phyloP scores from a whole-genome alignment of 768 basidiomycete genomes.

The Lepiota venenata region DNA sequence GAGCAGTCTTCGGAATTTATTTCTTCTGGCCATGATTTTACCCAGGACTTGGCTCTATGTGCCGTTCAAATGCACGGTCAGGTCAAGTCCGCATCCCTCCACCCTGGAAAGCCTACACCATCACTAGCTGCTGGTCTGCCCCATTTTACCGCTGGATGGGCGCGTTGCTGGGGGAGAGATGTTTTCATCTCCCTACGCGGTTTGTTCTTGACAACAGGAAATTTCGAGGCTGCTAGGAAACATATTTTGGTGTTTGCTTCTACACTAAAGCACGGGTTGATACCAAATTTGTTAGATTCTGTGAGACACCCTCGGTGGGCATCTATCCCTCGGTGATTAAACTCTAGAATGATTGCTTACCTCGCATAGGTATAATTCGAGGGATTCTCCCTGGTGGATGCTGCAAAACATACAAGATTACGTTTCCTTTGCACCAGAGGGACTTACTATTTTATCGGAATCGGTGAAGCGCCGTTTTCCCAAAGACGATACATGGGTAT shows the following conservation, averaged over 20 bases:
- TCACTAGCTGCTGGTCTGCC: constrained; percentile 94
- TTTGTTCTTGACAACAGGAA: constrained; percentile 90
- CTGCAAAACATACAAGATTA: constrained; percentile 98
- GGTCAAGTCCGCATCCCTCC: constrained; percentile 88
- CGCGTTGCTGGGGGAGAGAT: constrained; percentile 94
- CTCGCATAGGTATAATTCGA: constrained; percentile 77
- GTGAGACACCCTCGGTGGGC: constrained; percentile 74
- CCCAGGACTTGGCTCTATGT: constrained; percentile 84
- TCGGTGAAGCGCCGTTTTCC: constrained; percentile 92
- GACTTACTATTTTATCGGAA: constrained; percentile 75
- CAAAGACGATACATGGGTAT: constrained; percentile 88
- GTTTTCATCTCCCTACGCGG: constrained; percentile 93
- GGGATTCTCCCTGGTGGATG: constrained; percentile 99
- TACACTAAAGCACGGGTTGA: constrained; percentile 91
- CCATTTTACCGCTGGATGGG: constrained; percentile 93
- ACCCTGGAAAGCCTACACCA: constrained; percentile 64
- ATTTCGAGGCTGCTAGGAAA: constrained; percentile 77
- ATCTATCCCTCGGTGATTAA: not conserved
- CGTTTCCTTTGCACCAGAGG: constrained; percentile 77
- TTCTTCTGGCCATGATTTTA: constrained; percentile 80
- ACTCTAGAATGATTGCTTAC: not conserved
- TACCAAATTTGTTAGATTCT: constrained; percentile 94
- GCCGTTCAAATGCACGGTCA: constrained; percentile 88
- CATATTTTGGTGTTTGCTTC: constrained; percentile 94
- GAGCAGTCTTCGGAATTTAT: constrained; percentile 91